Conservation (phyloP, 306 rosid species). For the Vicia faba region DNA sequence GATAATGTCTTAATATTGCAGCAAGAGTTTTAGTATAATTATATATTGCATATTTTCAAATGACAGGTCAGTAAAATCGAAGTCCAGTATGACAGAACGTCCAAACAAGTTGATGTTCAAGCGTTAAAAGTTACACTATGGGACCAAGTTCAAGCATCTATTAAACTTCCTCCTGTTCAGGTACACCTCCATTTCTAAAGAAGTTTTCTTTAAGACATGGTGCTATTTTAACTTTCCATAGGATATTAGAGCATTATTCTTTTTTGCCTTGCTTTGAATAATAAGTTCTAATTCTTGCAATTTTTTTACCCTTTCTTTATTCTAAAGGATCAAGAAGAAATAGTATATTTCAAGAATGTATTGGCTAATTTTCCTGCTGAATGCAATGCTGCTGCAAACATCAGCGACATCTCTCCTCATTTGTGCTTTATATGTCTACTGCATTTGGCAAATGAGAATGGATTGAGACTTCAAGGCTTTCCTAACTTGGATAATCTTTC, state of each 20-base stretch:
- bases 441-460: conserved; percentile 94
- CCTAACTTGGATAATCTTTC: conserved; percentile 73
- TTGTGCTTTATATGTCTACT: conserved; percentile 91
- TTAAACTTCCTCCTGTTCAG: conserved; percentile 45
- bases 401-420: conserved; percentile 83
- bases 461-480: conserved; percentile 64
- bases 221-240: conserved; percentile 20
- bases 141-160: conserved; percentile 70
- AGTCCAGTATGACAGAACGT: conserved; percentile 91
- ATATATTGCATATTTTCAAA: conserved; percentile 39
- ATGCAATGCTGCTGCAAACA: conserved; percentile 69
- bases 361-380: conserved; percentile 73
- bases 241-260: conserved; percentile 10
- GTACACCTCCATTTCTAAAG: conserved; percentile 46
- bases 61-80: conserved; percentile 85
- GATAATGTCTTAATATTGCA: neutral
- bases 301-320: conserved; percentile 22
- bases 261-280: conserved; percentile 21
- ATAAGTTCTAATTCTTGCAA: conserved; percentile 25
- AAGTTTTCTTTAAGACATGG: conserved; percentile 5
- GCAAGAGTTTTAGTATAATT: conserved; percentile 23
- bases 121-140: conserved; percentile 79
- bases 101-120: conserved; percentile 94
- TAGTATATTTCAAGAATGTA: conserved; percentile 63
- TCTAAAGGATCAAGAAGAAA: conserved; percentile 54